Percentiles rank a stretch among this genome's conserved stretches.
Evolutionary conservation across 2,329 filamentous ascomycete genomes (phyloP).

Genomic region (Nothophoma quercina): DNA sequence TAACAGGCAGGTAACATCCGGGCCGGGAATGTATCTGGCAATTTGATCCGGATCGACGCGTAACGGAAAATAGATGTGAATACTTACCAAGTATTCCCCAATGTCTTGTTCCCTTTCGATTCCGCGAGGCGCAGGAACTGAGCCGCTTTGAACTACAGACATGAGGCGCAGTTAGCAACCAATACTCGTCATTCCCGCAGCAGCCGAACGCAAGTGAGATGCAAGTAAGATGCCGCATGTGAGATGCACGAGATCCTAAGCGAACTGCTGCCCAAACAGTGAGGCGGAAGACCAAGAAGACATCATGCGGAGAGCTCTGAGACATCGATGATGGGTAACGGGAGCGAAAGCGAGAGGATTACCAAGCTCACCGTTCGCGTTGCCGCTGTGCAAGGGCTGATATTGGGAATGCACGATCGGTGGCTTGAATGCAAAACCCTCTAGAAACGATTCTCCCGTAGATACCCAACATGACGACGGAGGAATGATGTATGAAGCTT

Average conservation of each 20-base stretch:
- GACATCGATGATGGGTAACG: constrained; percentile 9
- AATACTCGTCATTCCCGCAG: constrained; percentile 21
- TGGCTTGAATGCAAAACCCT: constrained; percentile 24
- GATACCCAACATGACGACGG: constrained; percentile 13
- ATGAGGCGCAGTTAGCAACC: constrained; percentile 49
- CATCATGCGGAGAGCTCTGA: constrained; percentile 18
- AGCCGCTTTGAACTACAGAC: constrained; percentile 74
- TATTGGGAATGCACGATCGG: constrained; percentile 32
- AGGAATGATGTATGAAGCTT: constrained; percentile 4
- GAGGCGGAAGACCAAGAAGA: constrained; percentile 40
- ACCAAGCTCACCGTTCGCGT: constrained; percentile 37
- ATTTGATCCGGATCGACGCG: constrained; percentile 7
- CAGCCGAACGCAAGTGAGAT: constrained; percentile 31
- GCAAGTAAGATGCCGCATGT: neutral
- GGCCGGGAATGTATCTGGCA: constrained; percentile 31
- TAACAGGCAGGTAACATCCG: constrained; percentile 20
- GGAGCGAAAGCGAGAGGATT: constrained; percentile 20
- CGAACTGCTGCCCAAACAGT: constrained; percentile 51
- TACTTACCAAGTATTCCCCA: constrained; percentile 91
- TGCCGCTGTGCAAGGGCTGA: constrained; percentile 25
- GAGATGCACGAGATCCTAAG: constrained; percentile 8
- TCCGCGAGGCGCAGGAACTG: constrained; percentile 94
- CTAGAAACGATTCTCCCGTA: constrained; percentile 2
- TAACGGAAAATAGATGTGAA: constrained; percentile 18
- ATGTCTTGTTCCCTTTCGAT: constrained; percentile 83